Conservation (phyloP, 805 yeast genomes). For the Metschnikowia vanudenii region DNA sequence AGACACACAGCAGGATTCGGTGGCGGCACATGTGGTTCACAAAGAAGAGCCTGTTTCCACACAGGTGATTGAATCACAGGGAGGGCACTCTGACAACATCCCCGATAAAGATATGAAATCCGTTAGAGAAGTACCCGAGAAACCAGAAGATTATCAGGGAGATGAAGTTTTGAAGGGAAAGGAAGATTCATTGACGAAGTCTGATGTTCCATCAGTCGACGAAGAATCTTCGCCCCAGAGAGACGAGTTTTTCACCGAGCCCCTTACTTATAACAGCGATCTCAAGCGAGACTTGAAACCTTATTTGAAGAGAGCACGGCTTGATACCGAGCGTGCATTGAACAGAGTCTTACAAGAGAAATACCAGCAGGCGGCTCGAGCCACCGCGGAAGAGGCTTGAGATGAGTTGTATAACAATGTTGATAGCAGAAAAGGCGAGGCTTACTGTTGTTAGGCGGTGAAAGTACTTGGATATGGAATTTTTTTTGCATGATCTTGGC, state of each 20-base stretch:
- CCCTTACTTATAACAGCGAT: slow-evolving; percentile 27
- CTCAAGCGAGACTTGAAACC: slow-evolving; percentile 29
- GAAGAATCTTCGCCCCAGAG: background rate
- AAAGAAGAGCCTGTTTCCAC: background rate
- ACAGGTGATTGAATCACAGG: background rate
- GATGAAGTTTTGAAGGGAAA: background rate
- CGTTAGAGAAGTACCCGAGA: too few relatives aligned
- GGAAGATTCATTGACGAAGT: background rate
- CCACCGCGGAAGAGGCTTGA: background rate
- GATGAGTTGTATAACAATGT: background rate
- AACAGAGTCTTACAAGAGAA: slow-evolving; percentile 27
- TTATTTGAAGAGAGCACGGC: slow-evolving; percentile 27
- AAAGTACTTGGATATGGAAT: too few relatives aligned
- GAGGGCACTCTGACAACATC: background rate
- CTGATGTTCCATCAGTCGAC: background rate
- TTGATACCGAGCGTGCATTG: slow-evolving; percentile 28
- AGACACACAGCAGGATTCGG: background rate
- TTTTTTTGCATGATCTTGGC: too few relatives aligned
- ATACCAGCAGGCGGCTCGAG: slow-evolving; percentile 15
- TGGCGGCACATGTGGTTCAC: background rate
- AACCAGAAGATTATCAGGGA: too few relatives aligned
- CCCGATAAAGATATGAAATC: too few relatives aligned
- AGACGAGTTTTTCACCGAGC: background rate
- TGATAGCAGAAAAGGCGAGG: background rate
- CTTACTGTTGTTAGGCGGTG: too few relatives aligned